Percentiles rank a stretch among this genome's conserved stretches.
Conservation (phyloP, 768 basidiomycete species). For the Butyriboletus loyo region DNA sequence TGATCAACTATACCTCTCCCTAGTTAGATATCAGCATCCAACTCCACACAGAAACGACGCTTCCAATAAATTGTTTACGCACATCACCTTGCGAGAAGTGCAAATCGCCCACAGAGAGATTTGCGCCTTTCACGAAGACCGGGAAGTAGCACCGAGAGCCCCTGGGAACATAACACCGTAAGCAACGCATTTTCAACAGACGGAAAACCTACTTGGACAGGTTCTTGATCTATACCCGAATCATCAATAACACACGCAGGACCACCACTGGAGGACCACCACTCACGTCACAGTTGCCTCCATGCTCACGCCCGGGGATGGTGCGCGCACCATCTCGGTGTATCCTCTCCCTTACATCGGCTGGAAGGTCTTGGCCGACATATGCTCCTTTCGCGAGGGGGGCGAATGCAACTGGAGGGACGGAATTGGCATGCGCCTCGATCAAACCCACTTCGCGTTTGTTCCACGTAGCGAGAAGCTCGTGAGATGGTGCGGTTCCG, state of each 20-base stretch:
- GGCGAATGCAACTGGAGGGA: conserved; percentile 65
- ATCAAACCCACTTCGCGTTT: conserved; percentile 66
- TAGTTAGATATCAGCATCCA: conserved; percentile 21
- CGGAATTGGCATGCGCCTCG: conserved; percentile 44
- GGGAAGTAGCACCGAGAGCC: conserved; percentile 76
- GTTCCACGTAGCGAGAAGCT: conserved; percentile 74
- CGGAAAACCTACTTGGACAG: conserved; percentile 46
- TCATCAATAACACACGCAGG: not conserved
- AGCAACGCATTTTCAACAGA: not conserved
- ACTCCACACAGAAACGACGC: not conserved
- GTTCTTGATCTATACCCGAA: conserved; percentile 61
- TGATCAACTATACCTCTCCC: conserved; percentile 49
- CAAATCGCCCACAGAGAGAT: conserved; percentile 73
- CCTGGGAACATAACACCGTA: conserved; percentile 23
- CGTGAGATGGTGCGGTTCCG: conserved; percentile 72
- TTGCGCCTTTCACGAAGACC: conserved; percentile 73
- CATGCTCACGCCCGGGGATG: conserved; percentile 75
- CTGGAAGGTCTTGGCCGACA: conserved; percentile 61
- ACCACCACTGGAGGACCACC: not conserved
- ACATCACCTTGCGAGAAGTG: conserved; percentile 81
- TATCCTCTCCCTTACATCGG: conserved; percentile 50
- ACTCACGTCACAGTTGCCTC: conserved; percentile 71
- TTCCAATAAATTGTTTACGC: conserved; percentile 8
- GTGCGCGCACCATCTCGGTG: conserved; percentile 68
- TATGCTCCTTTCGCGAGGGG: conserved; percentile 61